A percentile compares a stretch with the other conserved stretches of the same genome.
Evolutionary conservation across 1,139 yeast species (phyloP).

Genomic region (Lodderomyces theae): DNA sequence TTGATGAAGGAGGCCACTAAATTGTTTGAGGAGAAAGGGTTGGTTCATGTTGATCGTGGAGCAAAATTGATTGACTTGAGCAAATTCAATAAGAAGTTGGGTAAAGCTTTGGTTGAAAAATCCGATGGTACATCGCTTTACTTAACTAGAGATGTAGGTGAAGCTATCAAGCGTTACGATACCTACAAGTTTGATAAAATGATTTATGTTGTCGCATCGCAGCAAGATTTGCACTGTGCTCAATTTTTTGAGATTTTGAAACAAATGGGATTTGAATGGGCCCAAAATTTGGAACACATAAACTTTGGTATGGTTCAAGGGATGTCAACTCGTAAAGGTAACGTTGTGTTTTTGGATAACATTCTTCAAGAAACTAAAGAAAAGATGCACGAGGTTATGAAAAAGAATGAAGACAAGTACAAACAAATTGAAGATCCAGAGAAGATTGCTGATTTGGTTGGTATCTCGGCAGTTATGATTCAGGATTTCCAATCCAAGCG

Average conservation of each 20-base stretch:
- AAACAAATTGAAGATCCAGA: constrained; percentile 95
- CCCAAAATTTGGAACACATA: constrained; percentile 72
- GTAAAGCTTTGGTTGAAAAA: constrained; percentile 91
- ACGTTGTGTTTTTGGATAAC: constrained; percentile 93
- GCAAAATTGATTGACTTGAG: constrained; percentile 86
- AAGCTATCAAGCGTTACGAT: constrained; percentile 87
- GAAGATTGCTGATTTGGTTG: constrained; percentile 90
- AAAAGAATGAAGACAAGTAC: constrained; percentile 85
- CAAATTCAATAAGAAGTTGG: constrained; percentile 85
- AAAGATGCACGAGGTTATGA: constrained; percentile 97
- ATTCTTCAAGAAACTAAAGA: constrained; percentile 93
- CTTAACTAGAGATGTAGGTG: constrained; percentile 96
- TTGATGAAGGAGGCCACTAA: constrained; percentile 67
- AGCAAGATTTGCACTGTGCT: constrained; percentile 91
- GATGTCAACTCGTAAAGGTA: constrained; percentile 98
- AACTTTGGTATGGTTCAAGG: constrained; percentile 98
- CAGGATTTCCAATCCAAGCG: constrained; percentile 99
- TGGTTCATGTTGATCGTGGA: constrained; percentile 86
- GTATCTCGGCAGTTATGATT: constrained; percentile 97
- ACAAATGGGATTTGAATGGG: constrained; percentile 91
- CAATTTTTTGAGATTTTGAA: constrained; percentile 95
- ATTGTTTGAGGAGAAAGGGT: constrained; percentile 61
- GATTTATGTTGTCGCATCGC: constrained; percentile 94
- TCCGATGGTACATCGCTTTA: constrained; percentile 95
- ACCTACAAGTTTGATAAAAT: constrained; percentile 87